Conservation (phyloP, 345 rosid genomes). For the Gossypium turneri region DNA sequence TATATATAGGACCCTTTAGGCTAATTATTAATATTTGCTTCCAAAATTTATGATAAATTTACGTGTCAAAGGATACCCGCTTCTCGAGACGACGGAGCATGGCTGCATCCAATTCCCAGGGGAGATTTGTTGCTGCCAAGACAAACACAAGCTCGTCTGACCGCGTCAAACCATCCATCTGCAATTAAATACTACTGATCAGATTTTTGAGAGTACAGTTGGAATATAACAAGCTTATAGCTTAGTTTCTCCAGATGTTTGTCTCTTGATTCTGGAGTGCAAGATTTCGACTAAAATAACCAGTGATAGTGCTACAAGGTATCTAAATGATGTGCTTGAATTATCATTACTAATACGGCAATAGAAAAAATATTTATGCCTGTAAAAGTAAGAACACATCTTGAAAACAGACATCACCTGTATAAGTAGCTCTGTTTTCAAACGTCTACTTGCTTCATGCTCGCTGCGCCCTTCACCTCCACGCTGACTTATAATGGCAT, state of each 20-base stretch:
- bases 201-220: constrained; percentile 13
- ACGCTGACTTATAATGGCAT: constrained; percentile 93
- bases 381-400: not conserved
- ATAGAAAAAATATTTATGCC: no score
- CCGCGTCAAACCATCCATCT: constrained; percentile 95
- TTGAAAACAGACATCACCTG: constrained; percentile 53
- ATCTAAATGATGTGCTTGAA: not conserved
- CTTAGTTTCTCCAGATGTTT: not conserved
- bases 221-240: not conserved
- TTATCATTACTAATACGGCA: not conserved
- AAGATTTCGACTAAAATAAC: not conserved
- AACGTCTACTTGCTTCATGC: constrained; percentile 98
- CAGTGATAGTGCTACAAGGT: not conserved
- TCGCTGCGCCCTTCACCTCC: constrained; percentile 96
- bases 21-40: not conserved
- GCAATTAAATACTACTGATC: constrained; percentile 31
- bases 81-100: constrained; percentile 98
- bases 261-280: not conserved
- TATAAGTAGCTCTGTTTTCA: constrained; percentile 97
- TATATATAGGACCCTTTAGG: not conserved
- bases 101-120: constrained; percentile 98
- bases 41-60: not conserved
- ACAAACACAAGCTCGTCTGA: constrained; percentile 91
- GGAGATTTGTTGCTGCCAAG: constrained; percentile 96
- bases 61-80: constrained; percentile 65